Evolutionary conservation across 306 rosid genomes (phyloP), one percentile per base, ranked within the genome.

Genomic region (Casuarina cunninghamiana): DNA sequence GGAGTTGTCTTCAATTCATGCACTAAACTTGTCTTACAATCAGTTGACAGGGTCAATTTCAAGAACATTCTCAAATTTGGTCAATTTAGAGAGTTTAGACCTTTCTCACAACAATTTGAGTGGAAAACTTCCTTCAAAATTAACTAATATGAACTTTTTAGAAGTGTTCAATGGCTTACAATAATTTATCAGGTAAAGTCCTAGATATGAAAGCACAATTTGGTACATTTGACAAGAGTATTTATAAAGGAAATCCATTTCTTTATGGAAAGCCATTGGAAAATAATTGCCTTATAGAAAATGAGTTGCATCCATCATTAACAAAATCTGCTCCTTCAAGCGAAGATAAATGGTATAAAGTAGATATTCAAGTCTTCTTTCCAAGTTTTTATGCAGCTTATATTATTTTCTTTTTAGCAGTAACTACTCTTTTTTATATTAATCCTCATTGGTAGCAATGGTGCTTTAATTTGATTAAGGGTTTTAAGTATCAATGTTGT

Each of bases 11-110:
- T 44, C 51, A 45, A 46, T 75, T 17, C 48, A 5, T 32, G 71
- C 49, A 2, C 1, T 75, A 58, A 70, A 58, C 69, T 71, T 57
- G 15, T 70, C 81, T 5, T 45, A 35, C 71, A 78, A 78, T 46
- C 3, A 46, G 4, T 78, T 78, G 45, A 35, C 2, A 4, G 81
- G 81, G 21, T 55, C 38, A 0, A 77, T 77, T 55, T 75, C 75
- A 26, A 3, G 53, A 61, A 35, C 10, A 6, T 26, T 77, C 11
- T 70, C 57, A 10, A 58, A 55, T 2, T 17, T 77, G 42, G 42
- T 6, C 9, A 3, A 9, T 0, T 12, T 78, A 10, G 81, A 78
- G 35, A 78, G 75, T 10, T 70, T 55, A 39, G 75, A 54, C 39
- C 57, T 69, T 9, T 78, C 76, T 16, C 41, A 37, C 43, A 78